These are phyloP conservation scores for Colletotrichum graminicola DNA, from an alignment of 2,329 filamentous ascomycete genomes.

Conservation along the genomic window DNA sequence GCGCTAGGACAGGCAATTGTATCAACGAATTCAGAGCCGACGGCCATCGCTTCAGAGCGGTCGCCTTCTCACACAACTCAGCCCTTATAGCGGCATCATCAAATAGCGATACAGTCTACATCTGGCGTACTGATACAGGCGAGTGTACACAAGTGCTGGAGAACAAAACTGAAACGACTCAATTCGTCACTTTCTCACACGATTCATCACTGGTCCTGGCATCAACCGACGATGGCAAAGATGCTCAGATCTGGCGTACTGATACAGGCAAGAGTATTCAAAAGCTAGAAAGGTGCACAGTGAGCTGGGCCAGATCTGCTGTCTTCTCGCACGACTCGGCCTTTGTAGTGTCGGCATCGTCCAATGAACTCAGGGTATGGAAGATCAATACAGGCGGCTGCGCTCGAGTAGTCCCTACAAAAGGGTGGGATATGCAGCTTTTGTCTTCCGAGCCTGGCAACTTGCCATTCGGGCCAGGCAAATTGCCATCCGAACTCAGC, in stretches of 20 bases:
- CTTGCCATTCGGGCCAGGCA: no score
- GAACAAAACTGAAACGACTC: accelerated
- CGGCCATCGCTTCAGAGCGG: accelerated
- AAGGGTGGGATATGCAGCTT: not conserved
- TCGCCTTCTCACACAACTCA: not conserved
- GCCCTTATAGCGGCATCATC: not conserved
- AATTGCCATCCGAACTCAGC: not conserved
- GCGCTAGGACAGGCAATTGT: not conserved
- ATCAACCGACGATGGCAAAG: accelerated
- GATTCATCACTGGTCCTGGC: not conserved
- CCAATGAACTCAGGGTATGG: not conserved
- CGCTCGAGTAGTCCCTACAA: not conserved
- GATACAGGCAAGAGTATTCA: not conserved
- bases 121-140: not conserved
- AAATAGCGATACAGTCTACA: not conserved
- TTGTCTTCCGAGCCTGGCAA: not conserved
- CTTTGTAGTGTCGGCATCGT: not conserved
- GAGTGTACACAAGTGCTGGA: not conserved
- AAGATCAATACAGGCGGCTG: not conserved
- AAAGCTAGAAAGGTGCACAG: no score
- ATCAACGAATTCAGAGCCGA: not conserved
- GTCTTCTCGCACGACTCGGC: not conserved
- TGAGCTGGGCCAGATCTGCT: not conserved
- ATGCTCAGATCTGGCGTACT: not conserved
- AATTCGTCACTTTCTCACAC: not conserved